Percentiles rank a stretch among this genome's conserved stretches.
Conservation (phyloP, 169 alveolate genomes). For the Eimeria brunetti region DNA sequence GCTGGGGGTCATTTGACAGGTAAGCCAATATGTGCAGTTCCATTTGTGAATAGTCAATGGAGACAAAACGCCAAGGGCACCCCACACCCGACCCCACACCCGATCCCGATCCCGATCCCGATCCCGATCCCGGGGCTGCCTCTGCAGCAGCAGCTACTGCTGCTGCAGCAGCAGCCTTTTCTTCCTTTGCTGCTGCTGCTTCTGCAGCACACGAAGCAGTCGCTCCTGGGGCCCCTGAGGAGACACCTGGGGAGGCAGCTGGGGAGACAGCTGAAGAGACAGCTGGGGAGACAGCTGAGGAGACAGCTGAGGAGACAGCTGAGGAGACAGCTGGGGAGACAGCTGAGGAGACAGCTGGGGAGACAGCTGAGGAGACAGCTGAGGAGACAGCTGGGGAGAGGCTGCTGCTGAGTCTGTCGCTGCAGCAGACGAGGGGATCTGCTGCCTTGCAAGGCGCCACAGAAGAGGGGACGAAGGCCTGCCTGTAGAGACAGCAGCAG, state of each 20-base stretch:
- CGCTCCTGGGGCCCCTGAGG: no score
- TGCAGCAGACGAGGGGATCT: neutral
- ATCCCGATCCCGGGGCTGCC: neutral
- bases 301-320: conserved; percentile 13
- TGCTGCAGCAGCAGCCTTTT: neutral
- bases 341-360: neutral
- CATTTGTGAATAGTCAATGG: conserved; percentile 85
- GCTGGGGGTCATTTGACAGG: conserved; percentile 80
- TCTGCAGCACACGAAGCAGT: no score
- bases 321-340: neutral
- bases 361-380: conserved; percentile 13
- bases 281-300: neutral
- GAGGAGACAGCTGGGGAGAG: neutral
- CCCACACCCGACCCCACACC: no score
- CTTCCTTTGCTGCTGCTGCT: neutral
- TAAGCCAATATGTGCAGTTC: conserved; percentile 86
- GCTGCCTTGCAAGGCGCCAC: neutral
- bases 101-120: neutral
- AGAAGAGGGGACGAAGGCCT: conserved; percentile 6
- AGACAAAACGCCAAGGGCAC: conserved; percentile 75
- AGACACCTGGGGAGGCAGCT: no score
- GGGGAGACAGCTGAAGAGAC: no score
- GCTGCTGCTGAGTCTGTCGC: neutral
- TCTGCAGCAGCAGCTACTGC: neutral
- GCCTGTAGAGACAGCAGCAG: neutral